phyloP scores from a whole-genome alignment of 2,329 filamentous ascomycete genomes.

The Acephala macrosclerotiorum region DNA sequence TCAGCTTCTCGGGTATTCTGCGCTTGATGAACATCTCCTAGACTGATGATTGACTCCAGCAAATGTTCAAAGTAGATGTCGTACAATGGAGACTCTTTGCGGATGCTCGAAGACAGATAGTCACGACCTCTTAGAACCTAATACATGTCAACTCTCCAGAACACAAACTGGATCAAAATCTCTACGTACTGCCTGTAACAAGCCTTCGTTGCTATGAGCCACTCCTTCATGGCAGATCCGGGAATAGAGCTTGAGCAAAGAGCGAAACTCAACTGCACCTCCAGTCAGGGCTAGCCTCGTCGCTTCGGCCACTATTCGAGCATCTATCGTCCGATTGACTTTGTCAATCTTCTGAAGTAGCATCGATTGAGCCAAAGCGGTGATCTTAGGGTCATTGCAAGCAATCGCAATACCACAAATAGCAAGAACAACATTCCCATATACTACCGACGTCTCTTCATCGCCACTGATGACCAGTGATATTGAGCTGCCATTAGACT shows the following conservation, averaged over 20 bases:
- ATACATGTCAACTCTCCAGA: constrained; percentile 7
- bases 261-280: constrained; percentile 82
- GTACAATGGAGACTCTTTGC: constrained; percentile 75
- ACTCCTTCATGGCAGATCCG: constrained; percentile 78
- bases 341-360: constrained; percentile 94
- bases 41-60: constrained; percentile 86
- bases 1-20: constrained; percentile 79
- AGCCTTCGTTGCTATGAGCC: constrained; percentile 68
- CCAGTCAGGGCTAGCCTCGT: constrained; percentile 80
- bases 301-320: constrained; percentile 83
- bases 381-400: constrained; percentile 89
- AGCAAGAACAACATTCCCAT: constrained; percentile 91
- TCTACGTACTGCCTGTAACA: constrained; percentile 73
- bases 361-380: constrained; percentile 91
- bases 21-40: constrained; percentile 82
- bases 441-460: constrained; percentile 79
- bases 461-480: constrained; percentile 79
- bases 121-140: constrained; percentile 80
- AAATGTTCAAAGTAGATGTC: constrained; percentile 85
- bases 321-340: constrained; percentile 80
- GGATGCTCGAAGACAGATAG: constrained; percentile 75
- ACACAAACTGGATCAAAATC: neutral
- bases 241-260: constrained; percentile 83
- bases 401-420: constrained; percentile 88
- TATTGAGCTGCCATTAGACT: constrained; percentile 77